Percentiles rank a stretch among this genome's conserved stretches.
Conservation (phyloP, 1,284 basidiomycete genomes). For the Cryptococcus wingfieldii region DNA sequence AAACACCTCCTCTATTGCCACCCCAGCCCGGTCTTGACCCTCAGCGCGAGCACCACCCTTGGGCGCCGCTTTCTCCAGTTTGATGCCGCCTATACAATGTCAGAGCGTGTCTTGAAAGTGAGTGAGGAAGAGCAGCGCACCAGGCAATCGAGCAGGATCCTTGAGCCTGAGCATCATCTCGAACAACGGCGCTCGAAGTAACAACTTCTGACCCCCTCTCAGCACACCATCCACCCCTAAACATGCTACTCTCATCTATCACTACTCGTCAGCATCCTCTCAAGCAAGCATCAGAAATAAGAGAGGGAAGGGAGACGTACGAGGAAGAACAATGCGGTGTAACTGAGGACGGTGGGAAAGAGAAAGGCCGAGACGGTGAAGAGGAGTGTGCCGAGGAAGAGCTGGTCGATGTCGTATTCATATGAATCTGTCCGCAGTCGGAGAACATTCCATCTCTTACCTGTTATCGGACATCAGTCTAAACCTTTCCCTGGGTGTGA, state of each 20-base stretch:
- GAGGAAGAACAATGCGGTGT: slow-evolving; percentile 73
- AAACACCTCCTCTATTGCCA: not conserved
- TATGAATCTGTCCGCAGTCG: slow-evolving; percentile 75
- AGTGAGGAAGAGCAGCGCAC: slow-evolving; percentile 48
- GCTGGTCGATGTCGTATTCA: slow-evolving; percentile 88
- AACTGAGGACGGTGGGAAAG: slow-evolving; percentile 82
- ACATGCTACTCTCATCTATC: slow-evolving; percentile 58
- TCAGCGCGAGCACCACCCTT: not conserved
- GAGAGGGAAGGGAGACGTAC: slow-evolving; percentile 51
- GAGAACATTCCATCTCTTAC: slow-evolving; percentile 79
- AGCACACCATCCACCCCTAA: slow-evolving; percentile 60
- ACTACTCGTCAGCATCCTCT: slow-evolving; percentile 27
- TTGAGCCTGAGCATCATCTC: slow-evolving; percentile 79
- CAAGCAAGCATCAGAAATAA: slow-evolving; percentile 31
- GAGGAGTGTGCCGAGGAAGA: slow-evolving; percentile 88
- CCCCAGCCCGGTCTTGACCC: not conserved
- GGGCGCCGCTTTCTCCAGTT: not conserved
- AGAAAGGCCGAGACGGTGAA: slow-evolving; percentile 90
- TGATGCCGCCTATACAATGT: not conserved
- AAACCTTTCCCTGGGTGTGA: not conserved
- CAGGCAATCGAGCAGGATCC: slow-evolving; percentile 76
- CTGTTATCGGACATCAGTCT: slow-evolving; percentile 49
- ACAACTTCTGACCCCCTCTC: slow-evolving; percentile 63
- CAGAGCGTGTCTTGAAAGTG: not conserved
- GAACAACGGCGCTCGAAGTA: slow-evolving; percentile 91